A percentile compares a stretch with the other conserved stretches of the same genome.
Evolutionary conservation across 106 monocot genomes (phyloP).

Genomic region (Cymbidium sinense): DNA sequence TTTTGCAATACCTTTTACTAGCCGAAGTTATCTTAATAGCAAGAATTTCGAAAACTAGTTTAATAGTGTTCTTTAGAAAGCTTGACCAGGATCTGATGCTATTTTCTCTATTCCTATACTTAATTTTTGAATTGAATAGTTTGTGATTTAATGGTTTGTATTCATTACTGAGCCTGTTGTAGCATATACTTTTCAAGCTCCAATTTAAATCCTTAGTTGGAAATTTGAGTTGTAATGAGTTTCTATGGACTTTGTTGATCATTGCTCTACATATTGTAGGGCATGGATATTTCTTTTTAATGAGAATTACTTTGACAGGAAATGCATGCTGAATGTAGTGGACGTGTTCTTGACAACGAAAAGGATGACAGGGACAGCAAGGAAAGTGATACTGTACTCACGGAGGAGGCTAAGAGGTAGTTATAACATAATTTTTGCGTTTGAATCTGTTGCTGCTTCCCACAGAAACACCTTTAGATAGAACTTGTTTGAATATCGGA

Average conservation of each 20-base stretch:
- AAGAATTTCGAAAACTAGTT: too few species aligned
- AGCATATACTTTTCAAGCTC: not conserved
- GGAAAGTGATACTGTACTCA: not conserved
- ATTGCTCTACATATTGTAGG: not conserved
- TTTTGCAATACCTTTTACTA: not conserved
- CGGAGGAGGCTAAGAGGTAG: conserved; percentile 14
- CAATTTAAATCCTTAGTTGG: not conserved
- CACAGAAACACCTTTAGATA: not conserved
- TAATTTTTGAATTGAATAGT: not conserved
- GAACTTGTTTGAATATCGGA: not conserved
- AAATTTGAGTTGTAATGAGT: not conserved
- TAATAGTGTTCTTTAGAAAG: not conserved
- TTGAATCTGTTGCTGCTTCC: not conserved
- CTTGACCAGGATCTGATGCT: not conserved
- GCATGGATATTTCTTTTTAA: not conserved
- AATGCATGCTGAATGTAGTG: not conserved
- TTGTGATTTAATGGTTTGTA: not conserved
- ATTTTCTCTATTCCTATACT: not conserved
- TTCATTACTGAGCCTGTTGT: not conserved
- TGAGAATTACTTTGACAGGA: not conserved
- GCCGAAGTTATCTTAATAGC: not conserved
- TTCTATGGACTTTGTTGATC: not conserved
- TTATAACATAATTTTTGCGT: not conserved
- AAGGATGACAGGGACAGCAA: conserved; percentile 12
- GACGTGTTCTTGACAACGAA: not conserved